These are phyloP conservation scores for Sphaerostilbella broomeana DNA, from an alignment of 2,329 filamentous ascomycete species.

Conservation along the genomic window DNA sequence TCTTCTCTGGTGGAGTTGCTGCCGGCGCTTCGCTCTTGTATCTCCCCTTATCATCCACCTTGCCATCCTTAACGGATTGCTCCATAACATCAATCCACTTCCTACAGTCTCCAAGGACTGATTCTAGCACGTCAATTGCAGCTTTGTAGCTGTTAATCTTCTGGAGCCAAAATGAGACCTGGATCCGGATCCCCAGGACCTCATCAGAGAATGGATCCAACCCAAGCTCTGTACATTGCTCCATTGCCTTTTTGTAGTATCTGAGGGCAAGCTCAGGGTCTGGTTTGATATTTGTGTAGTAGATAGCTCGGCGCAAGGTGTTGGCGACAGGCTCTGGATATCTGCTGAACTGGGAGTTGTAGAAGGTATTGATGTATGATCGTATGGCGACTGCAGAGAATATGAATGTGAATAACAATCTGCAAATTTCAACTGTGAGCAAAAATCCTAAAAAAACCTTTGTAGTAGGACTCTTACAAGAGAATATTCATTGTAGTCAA, in stretches of 20 bases:
- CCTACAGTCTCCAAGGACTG: conserved; percentile 63
- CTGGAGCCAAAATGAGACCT: conserved; percentile 74
- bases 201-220: conserved; percentile 90
- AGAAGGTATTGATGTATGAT: conserved; percentile 50
- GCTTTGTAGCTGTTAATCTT: conserved; percentile 63
- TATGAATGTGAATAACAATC: conserved; percentile 24
- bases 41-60: conserved; percentile 35
- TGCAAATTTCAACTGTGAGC: conserved; percentile 6
- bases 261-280: conserved; percentile 73
- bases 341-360: conserved; percentile 47
- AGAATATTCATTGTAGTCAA: conserved; percentile 25
- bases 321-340: conserved; percentile 67
- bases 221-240: conserved; percentile 62
- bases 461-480: conserved; percentile 21
- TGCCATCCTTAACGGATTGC: conserved; percentile 40
- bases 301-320: conserved; percentile 75
- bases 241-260: conserved; percentile 75
- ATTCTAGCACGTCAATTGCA: conserved; percentile 71
- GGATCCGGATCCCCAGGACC: conserved; percentile 80
- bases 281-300: conserved; percentile 71
- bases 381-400: conserved; percentile 27
- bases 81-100: conserved; percentile 54
- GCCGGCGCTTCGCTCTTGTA: conserved; percentile 17
- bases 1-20: not conserved
- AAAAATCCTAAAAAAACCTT: not conserved